Base-by-base conservation (phyloP, 331 rosid genomes). In the Erythrophleum ivorense region DNA sequence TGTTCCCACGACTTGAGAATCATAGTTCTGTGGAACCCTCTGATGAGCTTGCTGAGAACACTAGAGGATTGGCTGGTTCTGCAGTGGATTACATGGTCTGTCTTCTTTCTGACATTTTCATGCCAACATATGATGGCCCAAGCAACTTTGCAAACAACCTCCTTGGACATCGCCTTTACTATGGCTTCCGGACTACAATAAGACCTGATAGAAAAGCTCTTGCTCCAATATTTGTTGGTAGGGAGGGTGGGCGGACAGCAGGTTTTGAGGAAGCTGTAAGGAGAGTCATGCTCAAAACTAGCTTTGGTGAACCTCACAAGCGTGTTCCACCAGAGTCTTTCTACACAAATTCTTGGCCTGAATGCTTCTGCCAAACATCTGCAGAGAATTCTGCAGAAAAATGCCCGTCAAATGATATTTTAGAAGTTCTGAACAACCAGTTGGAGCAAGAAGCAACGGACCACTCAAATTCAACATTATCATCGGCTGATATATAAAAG, bases 71-170 rank as follows among this genome's bases (percentile, higher is more conserved):
- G 82, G 84, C 91, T 66, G 99, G 99, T 77, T 94, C 99, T 79
- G 99, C 99, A 36, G 99, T 96, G 80, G 99, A 94, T 85, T 96
- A 96, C 93, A 94, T 96, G 99, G 98, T 94, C 82, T 94, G 98
- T 83, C 99, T 96, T 67, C 94, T 96, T 57, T 96, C 99, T 46
- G 99, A 96, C 86, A 94, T 96, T 80, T 96, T 96, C 85, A 92
- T 92, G 95, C 99, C 99, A 72, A 96, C 99, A 65, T 96, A 94
- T 86, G 99, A 96, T 78, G 99, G 99, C 38, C 99, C 99, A 33
- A 96, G 99, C 97, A 96, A 94, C 95, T 96, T 96, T 55, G 99
- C 99, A 62, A 96, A 96, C 88, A 96, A 96, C 86, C 98, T 96
- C 82, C 94, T 96, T 8, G 98, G 99, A 16, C 99, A 96, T 84